Percentiles rank a stretch among this genome's conserved stretches.
phyloP scores from a whole-genome alignment of 2,329 filamentous ascomycete genomes.

The Zelopaecilomyces penicillatus region DNA sequence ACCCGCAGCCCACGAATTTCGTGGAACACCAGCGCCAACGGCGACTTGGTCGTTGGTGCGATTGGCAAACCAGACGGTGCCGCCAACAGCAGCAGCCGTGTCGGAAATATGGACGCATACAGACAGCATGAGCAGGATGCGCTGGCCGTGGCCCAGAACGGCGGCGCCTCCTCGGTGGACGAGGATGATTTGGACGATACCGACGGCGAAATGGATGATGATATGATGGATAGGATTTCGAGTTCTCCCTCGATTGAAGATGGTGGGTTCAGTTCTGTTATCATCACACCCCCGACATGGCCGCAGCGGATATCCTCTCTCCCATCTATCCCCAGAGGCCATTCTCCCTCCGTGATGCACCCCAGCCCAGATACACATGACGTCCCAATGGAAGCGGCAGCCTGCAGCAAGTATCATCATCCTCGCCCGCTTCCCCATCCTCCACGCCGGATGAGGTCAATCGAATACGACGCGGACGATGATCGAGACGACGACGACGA shows the following conservation, averaged over 20 bases:
- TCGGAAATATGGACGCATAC: conserved; percentile 24
- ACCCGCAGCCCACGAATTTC: conserved; percentile 55
- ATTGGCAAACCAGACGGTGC: conserved; percentile 15
- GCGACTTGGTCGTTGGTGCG: conserved; percentile 29
- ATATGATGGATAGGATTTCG: conserved; percentile 97
- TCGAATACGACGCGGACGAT: conserved; percentile 18
- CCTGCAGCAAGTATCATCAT: conserved; percentile 30
- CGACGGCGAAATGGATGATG: conserved; percentile 73
- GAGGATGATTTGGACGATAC: conserved; percentile 55
- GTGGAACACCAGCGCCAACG: conserved; percentile 37
- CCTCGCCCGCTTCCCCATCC: conserved; percentile 42
- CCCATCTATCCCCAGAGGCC: conserved; percentile 21
- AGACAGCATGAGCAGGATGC: conserved; percentile 43
- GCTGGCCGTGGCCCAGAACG: conserved; percentile 54
- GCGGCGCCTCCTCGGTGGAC: conserved; percentile 47
- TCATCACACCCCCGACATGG: conserved; percentile 28
- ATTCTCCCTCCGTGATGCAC: conserved; percentile 21
- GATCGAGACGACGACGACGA: conserved; percentile 9
- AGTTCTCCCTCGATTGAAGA: conserved; percentile 98
- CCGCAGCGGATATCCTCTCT: conserved; percentile 37
- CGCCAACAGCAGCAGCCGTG: conserved; percentile 7
- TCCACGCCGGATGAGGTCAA: conserved; percentile 16
- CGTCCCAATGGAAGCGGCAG: conserved; percentile 2
- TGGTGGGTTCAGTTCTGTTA: conserved; percentile 64
- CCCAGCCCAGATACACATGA: conserved; percentile 10